Base-by-base conservation (phyloP, 2,329 filamentous ascomycete species). In the Sarocladiaceae sp. region DNA sequence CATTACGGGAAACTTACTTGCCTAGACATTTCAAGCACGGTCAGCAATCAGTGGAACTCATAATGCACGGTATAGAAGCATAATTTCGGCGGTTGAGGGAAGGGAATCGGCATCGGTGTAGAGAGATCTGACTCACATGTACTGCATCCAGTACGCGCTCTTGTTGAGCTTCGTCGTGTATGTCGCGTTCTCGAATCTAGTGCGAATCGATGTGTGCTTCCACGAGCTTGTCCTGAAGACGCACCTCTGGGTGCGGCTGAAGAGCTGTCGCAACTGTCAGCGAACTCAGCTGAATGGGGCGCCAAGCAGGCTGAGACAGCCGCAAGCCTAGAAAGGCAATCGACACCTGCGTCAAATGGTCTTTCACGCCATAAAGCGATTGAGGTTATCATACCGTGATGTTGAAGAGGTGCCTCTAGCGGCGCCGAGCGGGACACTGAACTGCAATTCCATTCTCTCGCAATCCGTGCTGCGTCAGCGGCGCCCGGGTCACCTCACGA, bases 101-200 rank as follows among this genome's bases (percentile, higher is more conserved):
- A n/a, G n/a, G n/a, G n/a, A n/a, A n/a, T n/a, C n/a, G n/a, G n/a
- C n/a, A n/a, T n/a, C n/a, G n/a, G n/a, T n/a, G n/a, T n/a, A n/a
- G n/a, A n/a, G n/a, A n/a, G n/a, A n/a, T n/a, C n/a, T 28, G 12
- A 63, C 66, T 65, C 57, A 71, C 68, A 71, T 13, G 67, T 71
- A 28, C 55, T 59, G 50, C 68, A 71, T 28, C 68, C 68, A 13
- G 68, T 69, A 17, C 68, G 68, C 15, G 68, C 67, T 36, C 68
- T 63, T 2, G 64, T 66, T 11, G 68, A 69, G 55, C 68, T 70
- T 20, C 68, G 65, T 13, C 68, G 61, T 6, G 68, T 71, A 53
- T 71, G 68, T 50, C 67, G 61, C 7, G 66, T 64, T 50, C 67
- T 60, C 5, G 68, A 60, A 31, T 70, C 67, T 33, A 71, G 66